These are phyloP conservation scores for Mucor saturninus DNA, from an alignment of 371 early-diverging fungal species.

Conservation along the genomic window DNA sequence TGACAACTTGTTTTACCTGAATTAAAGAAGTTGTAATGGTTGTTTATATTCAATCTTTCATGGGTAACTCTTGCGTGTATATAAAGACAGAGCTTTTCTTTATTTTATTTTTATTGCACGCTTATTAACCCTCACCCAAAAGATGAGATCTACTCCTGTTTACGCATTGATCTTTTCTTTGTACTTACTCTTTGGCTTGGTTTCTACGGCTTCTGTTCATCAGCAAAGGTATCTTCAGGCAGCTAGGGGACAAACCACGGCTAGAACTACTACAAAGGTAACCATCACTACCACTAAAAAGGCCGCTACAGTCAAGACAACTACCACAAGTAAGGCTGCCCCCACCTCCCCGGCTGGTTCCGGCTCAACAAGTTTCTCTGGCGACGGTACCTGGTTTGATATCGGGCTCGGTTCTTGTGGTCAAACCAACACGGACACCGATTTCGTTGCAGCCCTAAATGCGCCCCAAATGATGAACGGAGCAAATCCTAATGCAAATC, in stretches of 20 bases:
- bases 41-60: too few species aligned
- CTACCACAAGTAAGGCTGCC: neutral
- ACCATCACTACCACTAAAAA: neutral
- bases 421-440: conserved; percentile 20
- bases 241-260: neutral
- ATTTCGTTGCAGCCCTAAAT: conserved; percentile 44
- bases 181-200: too few species aligned
- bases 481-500: conserved; percentile 46
- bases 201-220: too few species aligned
- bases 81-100: too few species aligned
- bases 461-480: conserved; percentile 40
- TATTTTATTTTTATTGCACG: too few species aligned
- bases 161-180: too few species aligned
- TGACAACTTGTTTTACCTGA: too few species aligned
- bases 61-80: too few species aligned
- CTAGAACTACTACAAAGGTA: neutral
- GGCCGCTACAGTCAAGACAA: neutral
- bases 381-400: conserved; percentile 45
- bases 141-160: too few species aligned
- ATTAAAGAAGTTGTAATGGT: too few species aligned
- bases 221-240: neutral
- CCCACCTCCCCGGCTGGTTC: conserved; percentile 3
- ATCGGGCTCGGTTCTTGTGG: conserved; percentile 46
- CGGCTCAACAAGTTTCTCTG: conserved; percentile 17
- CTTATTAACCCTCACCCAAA: too few species aligned